Percentiles rank a stretch among this genome's conserved stretches.
Conservation (phyloP, 2,329 filamentous ascomycete species). For the Tetracladium maxilliforme region DNA sequence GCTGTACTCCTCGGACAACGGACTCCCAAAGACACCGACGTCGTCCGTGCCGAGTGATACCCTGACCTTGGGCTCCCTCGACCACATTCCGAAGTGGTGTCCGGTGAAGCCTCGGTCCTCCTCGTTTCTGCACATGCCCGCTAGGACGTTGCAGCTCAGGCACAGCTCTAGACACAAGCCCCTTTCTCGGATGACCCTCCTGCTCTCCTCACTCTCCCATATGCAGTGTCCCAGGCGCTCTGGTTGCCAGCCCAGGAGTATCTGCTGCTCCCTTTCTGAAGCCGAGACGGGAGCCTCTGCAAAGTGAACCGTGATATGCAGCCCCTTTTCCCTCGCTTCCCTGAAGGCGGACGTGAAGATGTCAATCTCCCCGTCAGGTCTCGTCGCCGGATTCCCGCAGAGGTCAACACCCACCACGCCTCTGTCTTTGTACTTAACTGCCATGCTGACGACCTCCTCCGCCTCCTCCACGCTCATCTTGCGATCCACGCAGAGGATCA, state of each 20-base stretch:
- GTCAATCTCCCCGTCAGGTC: constrained; percentile 35
- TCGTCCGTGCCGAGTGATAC: constrained; percentile 53
- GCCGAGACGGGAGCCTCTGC: constrained; percentile 50
- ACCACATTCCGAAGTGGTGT: neutral
- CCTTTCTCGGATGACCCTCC: constrained; percentile 32
- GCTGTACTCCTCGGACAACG: constrained; percentile 62
- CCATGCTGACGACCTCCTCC: constrained; percentile 47
- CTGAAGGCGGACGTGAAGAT: constrained; percentile 44
- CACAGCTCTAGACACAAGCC: constrained; percentile 61
- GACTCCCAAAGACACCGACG: constrained; percentile 66
- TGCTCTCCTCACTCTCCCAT: constrained; percentile 48
- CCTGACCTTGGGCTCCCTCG: neutral
- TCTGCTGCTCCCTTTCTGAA: constrained; percentile 42
- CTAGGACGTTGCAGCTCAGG: constrained; percentile 67
- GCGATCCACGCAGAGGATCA: constrained; percentile 66
- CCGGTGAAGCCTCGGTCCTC: neutral
- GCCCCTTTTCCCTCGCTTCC: constrained; percentile 33
- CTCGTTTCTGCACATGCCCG: constrained; percentile 11
- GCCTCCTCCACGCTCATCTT: constrained; percentile 43
- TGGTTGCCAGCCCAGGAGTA: constrained; percentile 50
- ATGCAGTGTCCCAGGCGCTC: constrained; percentile 67
- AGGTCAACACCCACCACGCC: constrained; percentile 65
- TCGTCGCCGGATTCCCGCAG: constrained; percentile 57
- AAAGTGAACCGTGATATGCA: constrained; percentile 64
- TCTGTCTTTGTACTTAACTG: constrained; percentile 30